Conservation (phyloP, 495 filamentous ascomycete species). For the Penicillium tannophilum region DNA sequence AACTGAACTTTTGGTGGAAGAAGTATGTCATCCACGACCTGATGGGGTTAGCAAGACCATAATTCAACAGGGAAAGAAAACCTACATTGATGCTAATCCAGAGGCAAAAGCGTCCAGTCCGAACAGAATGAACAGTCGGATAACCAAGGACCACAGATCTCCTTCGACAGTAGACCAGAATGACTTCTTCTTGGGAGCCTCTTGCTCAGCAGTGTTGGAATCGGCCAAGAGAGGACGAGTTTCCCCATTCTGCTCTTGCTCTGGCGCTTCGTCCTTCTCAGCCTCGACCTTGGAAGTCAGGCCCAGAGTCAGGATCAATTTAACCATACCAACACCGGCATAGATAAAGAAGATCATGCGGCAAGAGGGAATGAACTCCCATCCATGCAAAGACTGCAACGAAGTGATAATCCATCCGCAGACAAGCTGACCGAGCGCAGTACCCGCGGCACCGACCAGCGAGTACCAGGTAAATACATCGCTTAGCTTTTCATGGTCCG, state of each 20-base stretch:
- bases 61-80: conserved; percentile 5
- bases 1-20: conserved; percentile 73
- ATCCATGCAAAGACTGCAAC: conserved; percentile 49
- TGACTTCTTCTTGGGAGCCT: conserved; percentile 27
- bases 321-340: conserved; percentile 65
- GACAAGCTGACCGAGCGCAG: conserved; percentile 63
- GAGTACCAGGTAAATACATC: conserved; percentile 87
- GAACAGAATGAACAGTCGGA: conserved; percentile 74
- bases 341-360: conserved; percentile 71
- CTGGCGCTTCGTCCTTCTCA: conserved; percentile 27
- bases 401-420: conserved; percentile 66
- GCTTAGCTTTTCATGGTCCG: conserved; percentile 56
- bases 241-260: conserved; percentile 30
- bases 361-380: conserved; percentile 63
- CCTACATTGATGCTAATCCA: conserved; percentile 70
- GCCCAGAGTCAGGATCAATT: conserved; percentile 59
- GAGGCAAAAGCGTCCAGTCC: conserved; percentile 77
- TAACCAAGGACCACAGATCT: conserved; percentile 60
- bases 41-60: conserved; percentile 9
- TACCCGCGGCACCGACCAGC: conserved; percentile 63
- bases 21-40: conserved; percentile 75
- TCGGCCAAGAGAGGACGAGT: conserved; percentile 52
- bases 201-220: conserved; percentile 11
- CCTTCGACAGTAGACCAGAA: conserved; percentile 56
- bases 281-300: conserved; percentile 65